Conservation (phyloP, 257 asterid genomes). For the Solanum appendiculatum region DNA sequence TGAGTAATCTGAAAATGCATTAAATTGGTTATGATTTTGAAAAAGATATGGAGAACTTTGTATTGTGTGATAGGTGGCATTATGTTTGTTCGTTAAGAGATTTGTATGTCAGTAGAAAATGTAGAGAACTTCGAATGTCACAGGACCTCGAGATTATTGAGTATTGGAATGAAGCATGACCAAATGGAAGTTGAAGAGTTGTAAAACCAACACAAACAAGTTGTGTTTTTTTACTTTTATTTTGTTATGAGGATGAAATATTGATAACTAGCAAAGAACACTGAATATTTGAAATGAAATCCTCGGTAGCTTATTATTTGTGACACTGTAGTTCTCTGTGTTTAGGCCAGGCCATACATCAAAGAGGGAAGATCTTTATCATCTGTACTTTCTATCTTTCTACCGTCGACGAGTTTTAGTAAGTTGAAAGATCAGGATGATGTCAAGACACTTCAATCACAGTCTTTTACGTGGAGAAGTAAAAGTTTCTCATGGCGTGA, state of each 20-base stretch:
- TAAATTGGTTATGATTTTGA: background rate
- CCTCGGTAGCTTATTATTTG: background rate
- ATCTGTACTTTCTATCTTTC: slow-evolving; percentile 42
- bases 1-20: background rate
- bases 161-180: background rate
- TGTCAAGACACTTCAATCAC: slow-evolving; percentile 25
- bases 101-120: background rate
- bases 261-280: background rate
- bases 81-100: background rate
- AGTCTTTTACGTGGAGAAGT: slow-evolving; percentile 67
- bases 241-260: background rate
- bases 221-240: background rate
- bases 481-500: slow-evolving; percentile 56
- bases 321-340: slow-evolving; percentile 25
- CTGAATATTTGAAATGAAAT: background rate
- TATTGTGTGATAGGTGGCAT: background rate
- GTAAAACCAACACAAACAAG: background rate
- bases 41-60: background rate
- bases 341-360: slow-evolving; percentile 51
- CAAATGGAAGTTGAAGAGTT: background rate
- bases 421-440: slow-evolving; percentile 34
- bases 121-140: background rate
- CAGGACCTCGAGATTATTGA: background rate
- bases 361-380: slow-evolving; percentile 51
- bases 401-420: slow-evolving; percentile 49